These are phyloP conservation scores for Anastatica hierochuntica DNA, from an alignment of 345 rosid species.

Conservation along the genomic window DNA sequence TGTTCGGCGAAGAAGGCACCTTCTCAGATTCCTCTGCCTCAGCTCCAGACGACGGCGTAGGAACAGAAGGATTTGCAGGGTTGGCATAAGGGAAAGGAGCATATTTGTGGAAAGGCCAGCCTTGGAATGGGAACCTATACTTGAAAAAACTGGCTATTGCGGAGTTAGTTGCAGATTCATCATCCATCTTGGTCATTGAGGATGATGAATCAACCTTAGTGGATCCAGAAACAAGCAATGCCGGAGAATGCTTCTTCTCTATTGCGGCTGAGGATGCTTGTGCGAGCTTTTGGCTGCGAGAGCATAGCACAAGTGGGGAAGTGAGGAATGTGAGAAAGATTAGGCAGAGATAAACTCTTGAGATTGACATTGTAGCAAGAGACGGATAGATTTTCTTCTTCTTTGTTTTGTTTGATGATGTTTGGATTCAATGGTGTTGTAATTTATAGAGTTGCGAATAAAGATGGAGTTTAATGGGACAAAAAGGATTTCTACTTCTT, in stretches of 20 bases:
- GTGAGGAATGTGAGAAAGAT: conserved; percentile 10
- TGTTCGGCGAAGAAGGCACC: conserved; percentile 23
- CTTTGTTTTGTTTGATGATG: conserved; percentile 9
- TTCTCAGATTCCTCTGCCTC: conserved; percentile 18
- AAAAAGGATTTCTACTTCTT: conserved; percentile 26
- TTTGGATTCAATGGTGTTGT: conserved; percentile 9
- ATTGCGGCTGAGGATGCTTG: conserved; percentile 11
- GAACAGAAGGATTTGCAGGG: conserved; percentile 7
- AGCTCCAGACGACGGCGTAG: conserved; percentile 10
- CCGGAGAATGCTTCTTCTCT: conserved; percentile 7
- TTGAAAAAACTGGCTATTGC: conserved; percentile 15
- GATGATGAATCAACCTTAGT: conserved; percentile 3
- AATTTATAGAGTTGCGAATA: conserved; percentile 9
- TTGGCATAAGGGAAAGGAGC: conserved; percentile 12
- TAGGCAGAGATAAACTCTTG: conserved; percentile 15
- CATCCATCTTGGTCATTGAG: conserved; percentile 18
- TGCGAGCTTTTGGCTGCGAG: conserved; percentile 1
- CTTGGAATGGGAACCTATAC: conserved; percentile 21
- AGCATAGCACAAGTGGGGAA: conserved; percentile 10
- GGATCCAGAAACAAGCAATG: conserved; percentile 5
- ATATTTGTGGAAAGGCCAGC: conserved; percentile 30
- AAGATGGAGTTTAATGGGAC: neutral
- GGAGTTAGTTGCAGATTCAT: conserved; percentile 15
- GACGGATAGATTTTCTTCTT: neutral
- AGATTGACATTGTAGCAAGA: conserved; percentile 15